phyloP scores from a whole-genome alignment of 1,284 basidiomycete species.

The Stygiomarasmius scandens region DNA sequence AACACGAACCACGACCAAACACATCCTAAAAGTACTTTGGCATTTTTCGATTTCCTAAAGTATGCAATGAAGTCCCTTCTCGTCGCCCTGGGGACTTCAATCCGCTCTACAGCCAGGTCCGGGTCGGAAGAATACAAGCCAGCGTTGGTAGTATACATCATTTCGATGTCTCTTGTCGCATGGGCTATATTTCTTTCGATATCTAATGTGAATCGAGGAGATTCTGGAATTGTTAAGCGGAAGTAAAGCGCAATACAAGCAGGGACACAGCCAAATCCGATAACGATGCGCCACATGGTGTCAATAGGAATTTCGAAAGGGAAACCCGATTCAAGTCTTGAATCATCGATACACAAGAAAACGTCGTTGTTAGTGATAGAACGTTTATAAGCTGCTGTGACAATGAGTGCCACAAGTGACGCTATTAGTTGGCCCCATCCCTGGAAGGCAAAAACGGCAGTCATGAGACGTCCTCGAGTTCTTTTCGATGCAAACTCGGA shows the following conservation, averaged over 20 bases:
- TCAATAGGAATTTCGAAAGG: slow-evolving; percentile 45
- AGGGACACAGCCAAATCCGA: slow-evolving; percentile 72
- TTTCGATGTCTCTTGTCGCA: slow-evolving; percentile 40
- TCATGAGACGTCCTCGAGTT: slow-evolving; percentile 74
- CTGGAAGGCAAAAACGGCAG: slow-evolving; percentile 67
- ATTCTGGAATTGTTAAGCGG: slow-evolving; percentile 78
- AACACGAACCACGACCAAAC: slow-evolving; percentile 78
- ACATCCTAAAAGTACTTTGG: slow-evolving; percentile 64
- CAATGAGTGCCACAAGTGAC: slow-evolving; percentile 65
- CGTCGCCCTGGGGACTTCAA: slow-evolving; percentile 64
- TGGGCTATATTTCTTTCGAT: slow-evolving; percentile 81
- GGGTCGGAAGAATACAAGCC: slow-evolving; percentile 55
- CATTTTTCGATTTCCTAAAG: slow-evolving; percentile 65
- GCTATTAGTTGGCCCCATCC: slow-evolving; percentile 56
- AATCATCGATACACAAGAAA: too few species aligned
- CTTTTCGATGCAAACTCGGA: slow-evolving; percentile 78
- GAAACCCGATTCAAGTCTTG: background rate
- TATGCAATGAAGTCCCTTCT: slow-evolving; percentile 65
- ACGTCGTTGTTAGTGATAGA: slow-evolving; percentile 55
- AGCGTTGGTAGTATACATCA: slow-evolving; percentile 46
- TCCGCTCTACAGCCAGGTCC: slow-evolving; percentile 57
- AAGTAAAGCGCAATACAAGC: slow-evolving; percentile 71
- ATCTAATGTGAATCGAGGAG: slow-evolving; percentile 88
- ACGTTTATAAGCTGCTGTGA: slow-evolving; percentile 70
- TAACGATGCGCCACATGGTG: slow-evolving; percentile 69